Conservation (phyloP, 768 basidiomycete species). For the Suillus sp. region DNA sequence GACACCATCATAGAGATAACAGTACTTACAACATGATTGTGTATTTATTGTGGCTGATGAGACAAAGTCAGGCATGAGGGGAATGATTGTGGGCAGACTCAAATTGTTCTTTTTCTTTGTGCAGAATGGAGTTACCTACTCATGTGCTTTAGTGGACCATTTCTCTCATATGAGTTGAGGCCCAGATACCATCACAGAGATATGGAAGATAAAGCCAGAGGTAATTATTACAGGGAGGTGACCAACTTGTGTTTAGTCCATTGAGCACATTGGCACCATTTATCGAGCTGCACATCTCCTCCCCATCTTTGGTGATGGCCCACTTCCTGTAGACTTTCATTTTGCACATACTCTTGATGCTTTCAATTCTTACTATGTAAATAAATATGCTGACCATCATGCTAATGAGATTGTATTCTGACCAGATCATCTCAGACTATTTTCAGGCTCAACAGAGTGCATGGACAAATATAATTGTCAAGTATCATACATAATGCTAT, state of each 20-base stretch:
- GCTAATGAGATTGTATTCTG: conserved; percentile 26
- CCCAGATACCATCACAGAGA: conserved; percentile 25
- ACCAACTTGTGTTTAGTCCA: conserved; percentile 13
- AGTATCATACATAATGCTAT: not conserved
- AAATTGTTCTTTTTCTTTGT: conserved; percentile 32
- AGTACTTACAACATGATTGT: conserved; percentile 17
- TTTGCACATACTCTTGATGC: conserved; percentile 26
- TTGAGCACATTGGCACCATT: conserved; percentile 36
- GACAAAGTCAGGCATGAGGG: no score
- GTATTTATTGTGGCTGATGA: conserved; percentile 25
- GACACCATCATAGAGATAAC: conserved; percentile 17
- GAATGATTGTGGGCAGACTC: conserved; percentile 26
- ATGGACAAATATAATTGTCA: not conserved
- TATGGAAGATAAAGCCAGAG: conserved; percentile 16
- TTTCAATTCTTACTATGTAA: conserved; percentile 33
- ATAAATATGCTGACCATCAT: conserved; percentile 37
- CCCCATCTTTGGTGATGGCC: conserved; percentile 25
- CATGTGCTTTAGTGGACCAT: conserved; percentile 36
- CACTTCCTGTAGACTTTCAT: conserved; percentile 25
- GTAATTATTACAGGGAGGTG: not conserved
- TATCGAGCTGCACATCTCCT: conserved; percentile 35
- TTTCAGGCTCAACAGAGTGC: conserved; percentile 5
- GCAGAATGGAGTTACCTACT: conserved; percentile 17
- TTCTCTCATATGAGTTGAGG: conserved; percentile 21
- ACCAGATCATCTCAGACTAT: no score